Percentiles rank a stretch among this genome's conserved stretches.
These are phyloP conservation scores for Phytopythium kandeliae DNA, from an alignment of 352 stramenopile species.

Conservation along the genomic window DNA sequence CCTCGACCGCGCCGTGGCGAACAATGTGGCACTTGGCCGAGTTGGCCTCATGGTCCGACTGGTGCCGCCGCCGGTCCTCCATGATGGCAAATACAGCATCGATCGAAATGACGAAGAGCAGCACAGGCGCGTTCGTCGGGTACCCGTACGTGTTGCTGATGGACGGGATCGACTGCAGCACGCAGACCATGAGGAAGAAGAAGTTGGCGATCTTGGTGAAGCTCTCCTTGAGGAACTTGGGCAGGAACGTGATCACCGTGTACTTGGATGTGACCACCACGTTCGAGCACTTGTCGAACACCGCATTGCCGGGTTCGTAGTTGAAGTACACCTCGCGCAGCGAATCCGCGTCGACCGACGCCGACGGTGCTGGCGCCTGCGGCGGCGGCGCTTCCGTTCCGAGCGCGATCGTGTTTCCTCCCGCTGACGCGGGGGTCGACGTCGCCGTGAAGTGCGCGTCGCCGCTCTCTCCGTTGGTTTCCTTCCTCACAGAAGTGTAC, in stretches of 20 bases:
- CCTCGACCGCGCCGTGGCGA: conserved; percentile 61
- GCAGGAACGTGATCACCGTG: conserved; percentile 78
- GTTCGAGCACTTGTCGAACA: conserved; percentile 73
- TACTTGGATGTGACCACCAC: conserved; percentile 90
- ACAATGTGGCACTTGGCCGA: conserved; percentile 63
- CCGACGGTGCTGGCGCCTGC: conserved; percentile 4
- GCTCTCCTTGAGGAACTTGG: conserved; percentile 86
- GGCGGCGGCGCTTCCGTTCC: conserved; percentile 9
- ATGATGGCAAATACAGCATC: conserved; percentile 87
- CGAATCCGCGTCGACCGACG: conserved; percentile 7
- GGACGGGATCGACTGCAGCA: conserved; percentile 80
- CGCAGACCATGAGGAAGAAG: conserved; percentile 91
- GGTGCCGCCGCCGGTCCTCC: conserved; percentile 77
- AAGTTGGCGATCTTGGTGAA: conserved; percentile 91
- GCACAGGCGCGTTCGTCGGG: conserved; percentile 67
- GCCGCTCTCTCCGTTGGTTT: conserved; percentile 17
- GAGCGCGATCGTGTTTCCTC: conserved; percentile 1
- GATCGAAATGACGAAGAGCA: conserved; percentile 90
- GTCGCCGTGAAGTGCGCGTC: neutral
- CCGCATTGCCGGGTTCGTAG: conserved; percentile 51
- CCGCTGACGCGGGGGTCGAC: conserved; percentile 1
- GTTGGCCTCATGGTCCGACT: conserved; percentile 82
- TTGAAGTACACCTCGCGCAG: conserved; percentile 74
- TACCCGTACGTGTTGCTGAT: conserved; percentile 81
- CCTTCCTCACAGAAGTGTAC: conserved; percentile 10